Evolutionary conservation across 129 eudicot genomes (phyloP).

Genomic region (Silybum marianum): DNA sequence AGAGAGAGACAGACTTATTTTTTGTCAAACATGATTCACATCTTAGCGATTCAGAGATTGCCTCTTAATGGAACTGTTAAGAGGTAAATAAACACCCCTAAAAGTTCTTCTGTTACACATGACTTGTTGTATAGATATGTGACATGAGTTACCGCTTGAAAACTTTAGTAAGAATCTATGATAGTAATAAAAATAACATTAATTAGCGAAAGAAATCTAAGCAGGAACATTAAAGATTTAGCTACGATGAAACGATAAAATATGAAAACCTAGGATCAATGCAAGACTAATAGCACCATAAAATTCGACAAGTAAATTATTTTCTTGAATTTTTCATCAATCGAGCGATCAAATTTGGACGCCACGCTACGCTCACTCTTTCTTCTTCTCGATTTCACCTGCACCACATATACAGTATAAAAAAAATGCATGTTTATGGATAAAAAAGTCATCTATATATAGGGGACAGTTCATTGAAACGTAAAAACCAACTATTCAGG

Average conservation of each 20-base stretch:
- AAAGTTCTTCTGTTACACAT: background rate
- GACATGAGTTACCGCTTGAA: background rate
- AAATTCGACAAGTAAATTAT: conserved; percentile 4
- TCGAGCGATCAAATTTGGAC: background rate
- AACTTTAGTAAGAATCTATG: conserved; percentile 9
- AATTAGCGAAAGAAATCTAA: conserved; percentile 13
- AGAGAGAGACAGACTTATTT: too few relatives aligned
- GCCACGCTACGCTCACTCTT: conserved; percentile 17
- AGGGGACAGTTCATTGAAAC: background rate
- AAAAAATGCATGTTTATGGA: conserved; percentile 4
- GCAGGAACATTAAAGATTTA: conserved; percentile 22
- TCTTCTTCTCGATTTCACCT: conserved; percentile 35
- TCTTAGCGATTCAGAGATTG: too few relatives aligned
- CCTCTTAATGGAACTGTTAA: too few relatives aligned
- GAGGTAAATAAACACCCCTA: too few relatives aligned
- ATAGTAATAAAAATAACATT: conserved; percentile 11
- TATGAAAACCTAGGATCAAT: conserved; percentile 20
- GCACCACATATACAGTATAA: conserved; percentile 18
- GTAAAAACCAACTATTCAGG: background rate
- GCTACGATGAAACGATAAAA: conserved; percentile 17
- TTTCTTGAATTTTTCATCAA: conserved; percentile 12
- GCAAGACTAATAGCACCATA: conserved; percentile 7
- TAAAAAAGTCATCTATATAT: background rate
- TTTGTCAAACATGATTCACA: too few relatives aligned
- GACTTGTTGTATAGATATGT: background rate